Evolutionary conservation across 192 early-diverging fungal species (phyloP).

Genomic region (Geranomyces variabilis): DNA sequence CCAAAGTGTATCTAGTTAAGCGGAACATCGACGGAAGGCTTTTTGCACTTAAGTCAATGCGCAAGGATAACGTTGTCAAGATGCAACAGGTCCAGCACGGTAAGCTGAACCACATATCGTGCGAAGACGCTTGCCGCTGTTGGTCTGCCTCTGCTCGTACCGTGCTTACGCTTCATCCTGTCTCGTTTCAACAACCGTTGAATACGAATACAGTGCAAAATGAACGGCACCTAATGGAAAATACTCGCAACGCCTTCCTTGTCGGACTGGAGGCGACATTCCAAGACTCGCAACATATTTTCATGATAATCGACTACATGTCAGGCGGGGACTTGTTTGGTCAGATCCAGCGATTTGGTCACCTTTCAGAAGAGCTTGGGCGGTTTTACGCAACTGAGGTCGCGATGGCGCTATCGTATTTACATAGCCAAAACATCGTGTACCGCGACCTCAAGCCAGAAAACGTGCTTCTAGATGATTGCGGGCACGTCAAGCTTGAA

Average conservation of each 20-base stretch:
- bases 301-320: too few species aligned
- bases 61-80: conserved; percentile 83
- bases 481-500: conserved; percentile 89
- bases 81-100: conserved; percentile 81
- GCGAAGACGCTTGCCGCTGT: too few species aligned
- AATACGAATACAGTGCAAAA: conserved; percentile 68
- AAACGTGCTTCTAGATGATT: conserved; percentile 91
- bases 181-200: too few species aligned
- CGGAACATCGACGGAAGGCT: conserved; percentile 68
- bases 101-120: too few species aligned
- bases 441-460: conserved; percentile 91
- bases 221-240: conserved; percentile 76
- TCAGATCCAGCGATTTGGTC: conserved; percentile 53
- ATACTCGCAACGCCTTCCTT: conserved; percentile 41
- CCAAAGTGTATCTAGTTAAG: conserved; percentile 84
- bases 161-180: too few species aligned
- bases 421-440: too few species aligned
- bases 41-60: conserved; percentile 90
- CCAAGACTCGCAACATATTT: too few species aligned
- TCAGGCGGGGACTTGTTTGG: conserved; percentile 61
- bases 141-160: too few species aligned
- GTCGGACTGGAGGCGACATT: conserved; percentile 42
- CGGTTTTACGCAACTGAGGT: conserved; percentile 35
- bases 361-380: conserved; percentile 20
- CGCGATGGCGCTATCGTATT: conserved; percentile 39